Percentiles rank a stretch among this genome's conserved stretches.
These are phyloP conservation scores for Nicotiana attenuata DNA, from an alignment of 257 asterid genomes.

Conservation along the genomic window DNA sequence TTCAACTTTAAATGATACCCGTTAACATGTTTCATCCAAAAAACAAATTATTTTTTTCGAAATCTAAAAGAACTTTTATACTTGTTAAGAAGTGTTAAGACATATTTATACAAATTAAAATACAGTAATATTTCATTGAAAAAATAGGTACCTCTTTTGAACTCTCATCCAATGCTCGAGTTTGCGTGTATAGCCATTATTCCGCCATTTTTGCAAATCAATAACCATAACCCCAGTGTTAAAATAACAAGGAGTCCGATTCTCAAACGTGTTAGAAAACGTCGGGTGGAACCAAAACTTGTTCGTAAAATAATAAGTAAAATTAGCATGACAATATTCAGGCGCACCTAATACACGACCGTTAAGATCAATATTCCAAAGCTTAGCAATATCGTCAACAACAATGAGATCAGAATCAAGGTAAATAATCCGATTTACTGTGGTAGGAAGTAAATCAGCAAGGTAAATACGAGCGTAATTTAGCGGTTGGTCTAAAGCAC, in stretches of 20 bases:
- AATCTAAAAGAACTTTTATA: no score
- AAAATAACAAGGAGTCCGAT: conserved; percentile 60
- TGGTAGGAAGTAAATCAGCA: conserved; percentile 56
- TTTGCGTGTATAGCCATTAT: conserved; percentile 33
- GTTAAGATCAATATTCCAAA: conserved; percentile 53
- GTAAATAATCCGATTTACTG: conserved; percentile 63
- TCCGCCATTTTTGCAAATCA: conserved; percentile 57
- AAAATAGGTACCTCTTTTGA: conserved; percentile 30
- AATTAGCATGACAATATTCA: conserved; percentile 74
- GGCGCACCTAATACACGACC: conserved; percentile 70
- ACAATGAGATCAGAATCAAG: conserved; percentile 81
- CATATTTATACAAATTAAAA: neutral
- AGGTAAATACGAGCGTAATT: conserved; percentile 91
- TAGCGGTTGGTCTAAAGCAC: conserved; percentile 84
- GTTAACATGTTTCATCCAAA: neutral
- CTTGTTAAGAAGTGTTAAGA: neutral
- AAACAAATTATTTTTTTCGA: fast-evolving
- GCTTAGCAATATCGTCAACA: conserved; percentile 68
- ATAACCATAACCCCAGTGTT: conserved; percentile 94
- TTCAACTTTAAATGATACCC: neutral
- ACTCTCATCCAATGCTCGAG: conserved; percentile 80
- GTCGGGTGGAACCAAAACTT: conserved; percentile 57
- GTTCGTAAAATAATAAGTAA: conserved; percentile 65
- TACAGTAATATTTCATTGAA: neutral
- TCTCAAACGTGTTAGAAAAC: conserved; percentile 32